Evolutionary conservation across 106 monocot genomes (phyloP), one percentile per base, ranked within the genome.

Genomic region (Dendrobium huoshanense): DNA sequence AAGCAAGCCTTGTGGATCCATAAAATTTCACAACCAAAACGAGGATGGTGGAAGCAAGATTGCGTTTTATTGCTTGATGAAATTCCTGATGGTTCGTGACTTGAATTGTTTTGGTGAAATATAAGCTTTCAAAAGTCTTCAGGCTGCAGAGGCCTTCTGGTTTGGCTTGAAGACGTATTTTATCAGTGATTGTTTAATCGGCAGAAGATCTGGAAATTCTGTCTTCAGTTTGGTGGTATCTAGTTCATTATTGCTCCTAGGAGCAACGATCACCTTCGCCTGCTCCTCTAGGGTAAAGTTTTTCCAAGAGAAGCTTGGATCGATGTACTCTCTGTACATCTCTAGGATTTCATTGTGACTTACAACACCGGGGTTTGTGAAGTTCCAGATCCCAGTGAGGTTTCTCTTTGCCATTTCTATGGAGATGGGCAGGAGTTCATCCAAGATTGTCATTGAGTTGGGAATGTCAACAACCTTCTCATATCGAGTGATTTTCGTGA

Each of bases 321-420:
- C 90, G 16, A 90, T 83, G 79, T 90, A 87, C 19, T 90, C 83
- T 79, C 83, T 79, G 79, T 90, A 90, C 87, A 90, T 87, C 83
- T 90, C 83, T 13, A 90, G 55, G 19, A 90, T 87, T 58, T 90
- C 90, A 13, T 90, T 90, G 51, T 90, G 90, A 77, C 87, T 90
- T 15, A 90, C 80, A 20, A 82, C 90, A 13, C 90, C 90, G 37
- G 90, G 90, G 42, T 90, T 90, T 42, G 90, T 90, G 87, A 90
- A 90, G 73, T 90, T 90, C 87, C 85, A 90, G 37, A 90, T 90
- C 31, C 90, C 90, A 37, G 90, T 90, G 41, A 90, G 87, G 79
- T 90, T 90, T 61, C 85, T 83, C 75, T 90, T 90, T 33, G 90
- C 90, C 90, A 90, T 90, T 80, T 90, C 90, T 55, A 90, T 85